Conservation (phyloP, 1,284 basidiomycete species). For the Ganoderma leucocontextum region DNA sequence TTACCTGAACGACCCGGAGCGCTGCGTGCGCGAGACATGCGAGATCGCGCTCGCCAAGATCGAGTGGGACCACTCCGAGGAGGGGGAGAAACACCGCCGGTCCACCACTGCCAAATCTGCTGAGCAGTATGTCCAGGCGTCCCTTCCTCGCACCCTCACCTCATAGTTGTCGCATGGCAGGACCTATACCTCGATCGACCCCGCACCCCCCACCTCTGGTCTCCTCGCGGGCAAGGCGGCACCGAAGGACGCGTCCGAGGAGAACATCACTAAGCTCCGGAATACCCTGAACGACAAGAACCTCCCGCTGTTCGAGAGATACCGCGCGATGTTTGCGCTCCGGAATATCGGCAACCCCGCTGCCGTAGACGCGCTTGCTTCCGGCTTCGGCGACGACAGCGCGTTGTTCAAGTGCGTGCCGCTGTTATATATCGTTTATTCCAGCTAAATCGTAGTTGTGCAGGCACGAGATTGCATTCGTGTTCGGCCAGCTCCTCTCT, state of each 20-base stretch:
- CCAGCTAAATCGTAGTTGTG: background rate
- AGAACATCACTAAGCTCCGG: conserved; percentile 67
- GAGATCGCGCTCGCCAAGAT: conserved; percentile 98
- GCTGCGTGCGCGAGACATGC: conserved; percentile 94
- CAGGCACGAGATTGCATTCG: conserved; percentile 97
- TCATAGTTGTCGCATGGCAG: conserved; percentile 41
- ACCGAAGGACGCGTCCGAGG: conserved; percentile 54
- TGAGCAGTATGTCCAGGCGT: conserved; percentile 41
- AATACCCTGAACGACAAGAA: conserved; percentile 72
- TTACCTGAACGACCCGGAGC: conserved; percentile 79
- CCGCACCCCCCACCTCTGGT: conserved; percentile 83
- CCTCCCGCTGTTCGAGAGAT: conserved; percentile 90
- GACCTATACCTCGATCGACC: conserved; percentile 92
- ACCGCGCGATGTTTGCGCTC: conserved; percentile 98
- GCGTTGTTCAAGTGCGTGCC: conserved; percentile 87
- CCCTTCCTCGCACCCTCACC: background rate
- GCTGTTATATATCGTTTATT: background rate
- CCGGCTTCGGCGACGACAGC: conserved; percentile 87
- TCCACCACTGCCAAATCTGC: conserved; percentile 43
- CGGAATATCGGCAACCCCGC: conserved; percentile 85
- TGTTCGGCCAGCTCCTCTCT: conserved; percentile 96
- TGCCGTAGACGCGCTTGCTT: conserved; percentile 91
- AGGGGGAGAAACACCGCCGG: conserved; percentile 60
- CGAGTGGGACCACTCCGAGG: conserved; percentile 88
- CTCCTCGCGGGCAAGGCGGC: conserved; percentile 62